A percentile compares a stretch with the other conserved stretches of the same genome.
phyloP scores from a whole-genome alignment of 495 filamentous ascomycete genomes.

The Podospora pseudopauciseta region DNA sequence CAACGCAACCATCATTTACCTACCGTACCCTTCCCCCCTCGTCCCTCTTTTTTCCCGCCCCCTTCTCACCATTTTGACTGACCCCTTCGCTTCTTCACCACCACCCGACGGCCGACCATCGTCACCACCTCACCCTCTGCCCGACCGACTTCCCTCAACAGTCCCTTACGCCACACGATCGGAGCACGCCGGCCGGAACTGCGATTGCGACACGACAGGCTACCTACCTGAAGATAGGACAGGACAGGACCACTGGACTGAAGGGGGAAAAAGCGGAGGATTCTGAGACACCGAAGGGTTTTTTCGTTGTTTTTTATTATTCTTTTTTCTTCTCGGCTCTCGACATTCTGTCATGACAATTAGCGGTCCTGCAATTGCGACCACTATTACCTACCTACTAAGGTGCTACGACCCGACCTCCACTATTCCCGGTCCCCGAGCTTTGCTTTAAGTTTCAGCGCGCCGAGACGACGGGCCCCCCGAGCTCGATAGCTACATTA shows the following conservation, averaged over 20 bases:
- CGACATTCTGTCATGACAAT: not conserved
- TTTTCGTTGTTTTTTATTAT: not conserved
- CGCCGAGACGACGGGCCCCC: not conserved
- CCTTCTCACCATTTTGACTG: constrained; percentile 18
- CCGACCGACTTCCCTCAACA: not conserved
- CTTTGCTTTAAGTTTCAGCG: constrained; percentile 1
- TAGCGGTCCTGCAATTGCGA: not conserved
- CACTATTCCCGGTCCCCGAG: not conserved
- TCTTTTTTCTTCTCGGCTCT: not conserved
- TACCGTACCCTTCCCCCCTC: constrained; percentile 21
- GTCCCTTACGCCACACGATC: constrained; percentile 11
- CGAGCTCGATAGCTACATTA: not conserved
- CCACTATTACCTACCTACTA: not conserved
- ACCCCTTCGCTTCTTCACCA: constrained; percentile 28
- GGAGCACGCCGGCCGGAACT: constrained; percentile 25
- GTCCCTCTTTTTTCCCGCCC: constrained; percentile 23
- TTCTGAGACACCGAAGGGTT: not conserved
- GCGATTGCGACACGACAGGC: constrained; percentile 15
- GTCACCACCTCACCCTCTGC: not conserved
- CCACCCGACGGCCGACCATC: not conserved
- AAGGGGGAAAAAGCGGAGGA: constrained; percentile 1
- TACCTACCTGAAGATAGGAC: too few relatives aligned
- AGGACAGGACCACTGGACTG: not conserved
- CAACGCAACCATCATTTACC: constrained; percentile 18
- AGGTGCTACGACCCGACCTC: not conserved